These are phyloP conservation scores for Neofusicoccum laricinum DNA, from an alignment of 2,329 filamentous ascomycete genomes.

Conservation along the genomic window DNA sequence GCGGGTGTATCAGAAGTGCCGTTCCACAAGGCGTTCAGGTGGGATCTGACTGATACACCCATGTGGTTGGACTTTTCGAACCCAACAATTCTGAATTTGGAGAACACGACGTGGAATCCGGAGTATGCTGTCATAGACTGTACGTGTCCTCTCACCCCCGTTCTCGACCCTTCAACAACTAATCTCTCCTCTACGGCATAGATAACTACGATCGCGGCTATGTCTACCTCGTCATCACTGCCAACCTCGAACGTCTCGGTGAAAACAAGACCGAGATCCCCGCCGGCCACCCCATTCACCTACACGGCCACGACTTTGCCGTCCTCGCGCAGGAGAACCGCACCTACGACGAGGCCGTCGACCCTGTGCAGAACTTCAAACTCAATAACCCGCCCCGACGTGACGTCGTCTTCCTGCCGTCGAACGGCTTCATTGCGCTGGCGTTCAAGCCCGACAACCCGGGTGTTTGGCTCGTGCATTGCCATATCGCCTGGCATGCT, in stretches of 20 bases:
- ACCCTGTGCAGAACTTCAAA: conserved; percentile 38
- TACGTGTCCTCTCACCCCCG: background rate
- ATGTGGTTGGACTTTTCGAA: conserved; percentile 27
- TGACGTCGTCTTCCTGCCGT: too few relatives aligned
- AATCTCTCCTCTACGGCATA: background rate
- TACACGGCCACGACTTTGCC: conserved; percentile 26
- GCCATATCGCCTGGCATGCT: conserved; percentile 39
- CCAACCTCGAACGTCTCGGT: conserved; percentile 9
- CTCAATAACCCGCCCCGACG: conserved; percentile 33
- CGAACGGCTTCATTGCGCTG: conserved; percentile 29
- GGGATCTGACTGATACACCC: conserved; percentile 25
- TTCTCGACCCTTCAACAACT: background rate
- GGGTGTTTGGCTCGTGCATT: conserved; percentile 37
- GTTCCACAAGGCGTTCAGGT: conserved; percentile 19
- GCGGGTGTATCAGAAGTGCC: conserved; percentile 18
- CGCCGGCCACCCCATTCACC: conserved; percentile 29
- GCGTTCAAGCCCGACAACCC: conserved; percentile 37
- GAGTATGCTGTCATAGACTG: conserved; percentile 23
- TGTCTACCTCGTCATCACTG: conserved; percentile 29
- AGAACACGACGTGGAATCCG: conserved; percentile 22
- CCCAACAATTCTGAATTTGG: conserved; percentile 26
- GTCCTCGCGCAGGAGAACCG: conserved; percentile 26
- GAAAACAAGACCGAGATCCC: conserved; percentile 17
- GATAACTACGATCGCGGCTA: conserved; percentile 22
- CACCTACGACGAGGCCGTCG: conserved; percentile 42